Evolutionary conservation across 495 filamentous ascomycete genomes (phyloP).

Genomic region (Xanthoparmelia taractica): DNA sequence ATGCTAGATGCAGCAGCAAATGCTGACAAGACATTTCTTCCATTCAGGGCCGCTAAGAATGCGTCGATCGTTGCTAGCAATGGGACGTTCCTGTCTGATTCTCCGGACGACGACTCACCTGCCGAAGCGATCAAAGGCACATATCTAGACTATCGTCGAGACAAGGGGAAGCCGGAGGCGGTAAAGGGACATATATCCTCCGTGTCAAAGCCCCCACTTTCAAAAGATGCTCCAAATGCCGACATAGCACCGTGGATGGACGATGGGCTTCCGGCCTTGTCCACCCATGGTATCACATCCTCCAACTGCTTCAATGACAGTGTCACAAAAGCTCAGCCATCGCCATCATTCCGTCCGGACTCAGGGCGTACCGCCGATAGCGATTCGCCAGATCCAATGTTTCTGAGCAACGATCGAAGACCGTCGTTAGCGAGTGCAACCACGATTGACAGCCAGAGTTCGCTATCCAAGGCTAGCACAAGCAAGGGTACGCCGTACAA

Average conservation of each 20-base stretch:
- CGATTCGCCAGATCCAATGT: slow-evolving; percentile 60
- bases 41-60: slow-evolving; percentile 12
- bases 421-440: slow-evolving; percentile 86
- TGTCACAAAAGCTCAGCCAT: slow-evolving; percentile 50
- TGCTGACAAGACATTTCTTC: slow-evolving; percentile 7
- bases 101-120: slow-evolving; percentile 40
- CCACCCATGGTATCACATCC: slow-evolving; percentile 28
- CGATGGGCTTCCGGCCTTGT: slow-evolving; percentile 32
- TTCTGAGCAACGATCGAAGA: slow-evolving; percentile 65
- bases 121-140: slow-evolving; percentile 38
- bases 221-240: slow-evolving; percentile 25
- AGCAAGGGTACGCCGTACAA: slow-evolving; percentile 50
- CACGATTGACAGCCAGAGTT: slow-evolving; percentile 84
- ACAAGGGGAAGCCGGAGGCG: slow-evolving; percentile 32
- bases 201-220: slow-evolving; percentile 15
- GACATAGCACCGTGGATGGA: slow-evolving; percentile 34
- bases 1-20: not conserved
- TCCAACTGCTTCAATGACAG: slow-evolving; percentile 41
- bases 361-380: slow-evolving; percentile 43
- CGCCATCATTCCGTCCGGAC: slow-evolving; percentile 58
- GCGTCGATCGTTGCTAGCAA: slow-evolving; percentile 12
- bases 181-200: slow-evolving; percentile 25
- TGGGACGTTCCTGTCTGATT: slow-evolving; percentile 38
- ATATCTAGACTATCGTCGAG: slow-evolving; percentile 37
- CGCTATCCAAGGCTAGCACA: slow-evolving; percentile 65